Base-by-base conservation (phyloP, 177 flowering plant genomes). In the Vitis hybrid region DNA sequence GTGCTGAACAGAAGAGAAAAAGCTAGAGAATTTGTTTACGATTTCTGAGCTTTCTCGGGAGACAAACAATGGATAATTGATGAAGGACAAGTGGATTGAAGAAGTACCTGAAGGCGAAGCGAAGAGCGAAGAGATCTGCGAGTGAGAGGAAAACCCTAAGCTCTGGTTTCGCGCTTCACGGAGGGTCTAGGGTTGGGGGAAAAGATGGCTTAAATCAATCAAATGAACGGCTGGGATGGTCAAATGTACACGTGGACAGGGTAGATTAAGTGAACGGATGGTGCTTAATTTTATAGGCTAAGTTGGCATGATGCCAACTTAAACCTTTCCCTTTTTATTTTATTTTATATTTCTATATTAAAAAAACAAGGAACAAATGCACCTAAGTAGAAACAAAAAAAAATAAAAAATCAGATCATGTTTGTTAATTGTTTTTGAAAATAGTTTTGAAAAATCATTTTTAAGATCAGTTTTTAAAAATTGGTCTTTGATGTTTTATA, bases 151-250 rank as follows among this genome's bases (percentile, higher is more conserved):
- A 35, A 24, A 12, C 61, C 54, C 21, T 60, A 11, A 30, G 30
- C 30, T 19, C 18, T 58, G n/a, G 70, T 16, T n/a, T 16, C 7
- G 51, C 27, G 12, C 15, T 3, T 27, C 13, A 19, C 30, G 57
- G 56, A 72, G 61, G 60, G 62, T 60, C 66, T 66, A 72, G 62
- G 49, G 73, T 27, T 57, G 21, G 57, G 27, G 14, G 13, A n/a
- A 1, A 3, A 68, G 10, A 18, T 8, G 46, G 5, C 2, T 60
- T 49, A 27, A 30, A 40, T 16, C 18, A 46, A 62, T 16, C 6
- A 7, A 54, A 62, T 62, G 66, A 12, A 62, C 62, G 73, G 55
- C 66, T 13, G 1, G 5, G 73, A 70, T 70, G 67, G 18, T 52
- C 3, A 6, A 12, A 35, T 15, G 32, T 21, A 40, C 21, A 70